phyloP scores from a whole-genome alignment of 257 asterid genomes.

The Galeopsis tetrahit region DNA sequence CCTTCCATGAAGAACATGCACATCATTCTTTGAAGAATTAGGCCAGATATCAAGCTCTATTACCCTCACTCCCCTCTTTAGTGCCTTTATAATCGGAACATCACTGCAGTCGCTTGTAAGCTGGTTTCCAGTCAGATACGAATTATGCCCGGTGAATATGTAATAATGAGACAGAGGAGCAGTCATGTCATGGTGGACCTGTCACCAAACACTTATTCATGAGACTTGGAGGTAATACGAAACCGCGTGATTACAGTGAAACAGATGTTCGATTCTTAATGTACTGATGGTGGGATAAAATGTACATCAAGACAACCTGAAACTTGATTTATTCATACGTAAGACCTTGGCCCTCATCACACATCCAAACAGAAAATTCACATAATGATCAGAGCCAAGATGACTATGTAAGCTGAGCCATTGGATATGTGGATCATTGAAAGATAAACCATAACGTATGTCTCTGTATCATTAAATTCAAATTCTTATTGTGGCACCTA shows the following conservation, averaged over 20 bases:
- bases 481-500: background rate
- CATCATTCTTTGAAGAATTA: constrained; percentile 72
- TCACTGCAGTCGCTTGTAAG: constrained; percentile 90
- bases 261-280: background rate
- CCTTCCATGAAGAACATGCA: constrained; percentile 88
- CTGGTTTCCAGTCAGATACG: constrained; percentile 91
- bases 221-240: background rate
- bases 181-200: constrained; percentile 83
- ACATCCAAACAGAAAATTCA: background rate
- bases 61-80: constrained; percentile 81
- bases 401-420: constrained; percentile 10
- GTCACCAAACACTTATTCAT: constrained; percentile 23
- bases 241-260: background rate
- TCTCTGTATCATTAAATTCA: background rate
- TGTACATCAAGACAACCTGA: background rate
- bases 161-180: constrained; percentile 81
- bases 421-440: background rate
- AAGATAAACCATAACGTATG: background rate
- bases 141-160: constrained; percentile 82
- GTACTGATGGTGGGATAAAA: background rate
- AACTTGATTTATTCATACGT: background rate
- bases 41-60: constrained; percentile 92
- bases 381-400: background rate
- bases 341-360: constrained; percentile 17
- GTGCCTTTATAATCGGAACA: constrained; percentile 75